Percentiles rank a stretch among this genome's conserved stretches.
These are phyloP conservation scores for Calycina herbarum DNA, from an alignment of 2,329 filamentous ascomycete species.

Conservation along the genomic window DNA sequence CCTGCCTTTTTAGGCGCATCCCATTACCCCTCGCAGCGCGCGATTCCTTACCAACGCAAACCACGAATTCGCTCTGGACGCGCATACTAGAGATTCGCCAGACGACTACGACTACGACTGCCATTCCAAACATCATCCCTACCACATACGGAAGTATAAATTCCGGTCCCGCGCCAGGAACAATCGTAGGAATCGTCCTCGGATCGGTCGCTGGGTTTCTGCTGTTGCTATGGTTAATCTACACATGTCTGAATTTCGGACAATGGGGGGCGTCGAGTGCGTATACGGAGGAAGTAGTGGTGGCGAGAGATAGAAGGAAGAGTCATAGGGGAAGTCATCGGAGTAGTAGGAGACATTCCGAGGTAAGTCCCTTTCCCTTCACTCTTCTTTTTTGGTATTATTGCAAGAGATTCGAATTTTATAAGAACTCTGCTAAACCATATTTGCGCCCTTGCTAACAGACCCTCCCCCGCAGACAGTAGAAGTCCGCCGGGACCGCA, in stretches of 20 bases:
- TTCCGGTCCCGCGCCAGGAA: slow-evolving; percentile 53
- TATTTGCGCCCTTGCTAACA: slow-evolving; percentile 8
- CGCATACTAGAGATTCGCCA: slow-evolving; percentile 21
- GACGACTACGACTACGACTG: slow-evolving; percentile 35
- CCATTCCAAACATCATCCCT: slow-evolving; percentile 63
- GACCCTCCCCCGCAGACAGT: slow-evolving; percentile 25
- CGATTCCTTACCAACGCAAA: slow-evolving; percentile 11
- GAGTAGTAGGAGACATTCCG: slow-evolving; percentile 19
- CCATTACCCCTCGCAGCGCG: background rate
- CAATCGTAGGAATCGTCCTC: slow-evolving; percentile 60
- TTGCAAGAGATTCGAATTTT: too few relatives aligned
- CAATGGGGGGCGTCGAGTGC: slow-evolving; percentile 10
- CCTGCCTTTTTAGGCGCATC: slow-evolving; percentile 14
- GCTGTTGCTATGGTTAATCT: slow-evolving; percentile 52
- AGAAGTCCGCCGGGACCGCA: slow-evolving; percentile 29
- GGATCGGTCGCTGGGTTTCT: slow-evolving; percentile 55
- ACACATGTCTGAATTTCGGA: slow-evolving; percentile 34
- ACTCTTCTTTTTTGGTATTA: too few relatives aligned
- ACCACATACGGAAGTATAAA: slow-evolving; percentile 58
- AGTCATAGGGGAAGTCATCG: slow-evolving; percentile 24
- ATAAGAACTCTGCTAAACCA: slow-evolving; percentile 5
- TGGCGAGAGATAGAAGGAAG: slow-evolving; percentile 20
- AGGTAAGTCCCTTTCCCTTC: slow-evolving; percentile 15
- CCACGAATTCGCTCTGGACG: slow-evolving; percentile 5
- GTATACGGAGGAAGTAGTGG: slow-evolving; percentile 27